Base-by-base conservation (phyloP, 441 rosid species). In the Populus hybrid region DNA sequence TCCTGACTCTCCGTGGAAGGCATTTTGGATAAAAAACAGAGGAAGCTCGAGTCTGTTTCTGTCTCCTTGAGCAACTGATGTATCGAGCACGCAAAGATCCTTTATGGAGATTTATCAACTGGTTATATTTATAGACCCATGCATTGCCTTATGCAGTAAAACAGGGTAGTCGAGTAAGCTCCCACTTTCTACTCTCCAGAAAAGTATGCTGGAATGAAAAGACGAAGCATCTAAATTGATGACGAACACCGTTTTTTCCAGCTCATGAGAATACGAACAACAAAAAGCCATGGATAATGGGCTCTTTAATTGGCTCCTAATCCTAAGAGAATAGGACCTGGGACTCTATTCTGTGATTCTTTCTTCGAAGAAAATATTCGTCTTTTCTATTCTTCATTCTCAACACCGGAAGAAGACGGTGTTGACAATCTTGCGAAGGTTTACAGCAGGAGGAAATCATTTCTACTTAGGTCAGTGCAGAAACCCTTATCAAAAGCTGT, bases 11-110 rank as follows among this genome's bases (percentile, higher is more conserved):
- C 83, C 19, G 88, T 63, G n/a, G 59, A 67, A 0, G 71, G 63
- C 92, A 86, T 89, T 66, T 50, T 74, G 38, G n/a, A 53, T 63
- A 23, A 68, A 68, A 75, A 66, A 66, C 16, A 16, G 59, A 38
- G 10, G 36, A 61, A 61, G 24, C 75, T 40, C 9, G 68, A 30
- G 32, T 30, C 32, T 30, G 35, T 30, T 24, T 70, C 32, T 30
- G 1, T 61, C 74, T 75, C 65, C 30, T 19, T n/a, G 19, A 68
- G 46, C 63, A 6, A 18, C 16, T 71, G 32, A 4, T 26, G 76
- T 74, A 1, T 75, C 50, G 24, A 7, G 16, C 10, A 9, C 9
- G 46, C 21, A 28, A 64, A 59, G 71, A 32, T 79, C 67, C 28
- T n/a, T 8, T 7, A 36, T 16, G 12, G n/a, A 38, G 23, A 70